These are phyloP conservation scores for Pseudodiploospora longispora DNA, from an alignment of 2,329 filamentous ascomycete genomes.

Conservation along the genomic window DNA sequence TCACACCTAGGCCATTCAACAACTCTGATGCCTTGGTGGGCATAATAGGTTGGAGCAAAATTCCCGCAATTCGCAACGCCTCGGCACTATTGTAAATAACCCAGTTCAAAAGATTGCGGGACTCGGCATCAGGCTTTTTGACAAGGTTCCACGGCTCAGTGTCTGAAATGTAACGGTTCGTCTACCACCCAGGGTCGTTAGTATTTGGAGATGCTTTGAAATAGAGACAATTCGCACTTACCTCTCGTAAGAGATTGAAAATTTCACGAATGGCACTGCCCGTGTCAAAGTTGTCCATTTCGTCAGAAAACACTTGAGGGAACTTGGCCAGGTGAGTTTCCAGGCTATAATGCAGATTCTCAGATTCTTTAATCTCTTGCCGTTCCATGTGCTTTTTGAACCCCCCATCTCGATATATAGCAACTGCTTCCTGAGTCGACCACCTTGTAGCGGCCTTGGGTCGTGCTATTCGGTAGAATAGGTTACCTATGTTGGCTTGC, in stretches of 20 bases:
- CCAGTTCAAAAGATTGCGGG: slow-evolving; percentile 39
- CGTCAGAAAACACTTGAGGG: slow-evolving; percentile 27
- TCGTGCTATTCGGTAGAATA: slow-evolving; percentile 62
- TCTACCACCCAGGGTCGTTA: slow-evolving; percentile 19
- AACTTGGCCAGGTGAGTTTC: slow-evolving; percentile 15
- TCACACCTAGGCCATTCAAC: slow-evolving; percentile 72
- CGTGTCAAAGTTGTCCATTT: slow-evolving; percentile 58
- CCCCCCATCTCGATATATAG: slow-evolving; percentile 16
- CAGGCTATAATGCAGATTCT: slow-evolving; percentile 17
- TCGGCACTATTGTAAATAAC: slow-evolving; percentile 67
- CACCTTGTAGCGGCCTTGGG: slow-evolving; percentile 49
- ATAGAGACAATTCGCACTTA: slow-evolving; percentile 22
- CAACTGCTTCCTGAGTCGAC: slow-evolving; percentile 54
- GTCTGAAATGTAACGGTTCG: slow-evolving; percentile 44
- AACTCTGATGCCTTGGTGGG: slow-evolving; percentile 65
- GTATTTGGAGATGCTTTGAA: not conserved
- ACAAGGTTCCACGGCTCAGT: slow-evolving; percentile 60
- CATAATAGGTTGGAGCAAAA: slow-evolving; percentile 87
- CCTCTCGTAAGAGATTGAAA: slow-evolving; percentile 53
- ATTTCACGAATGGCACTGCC: slow-evolving; percentile 57
- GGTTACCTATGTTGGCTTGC: slow-evolving; percentile 71
- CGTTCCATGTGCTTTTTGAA: slow-evolving; percentile 12
- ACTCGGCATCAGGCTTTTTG: slow-evolving; percentile 26
- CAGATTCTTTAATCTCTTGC: not conserved
- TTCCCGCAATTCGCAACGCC: slow-evolving; percentile 68